Percentiles rank a stretch among this genome's conserved stretches.
Conservation (phyloP, 257 asterid species). For the Solanum acaule region DNA sequence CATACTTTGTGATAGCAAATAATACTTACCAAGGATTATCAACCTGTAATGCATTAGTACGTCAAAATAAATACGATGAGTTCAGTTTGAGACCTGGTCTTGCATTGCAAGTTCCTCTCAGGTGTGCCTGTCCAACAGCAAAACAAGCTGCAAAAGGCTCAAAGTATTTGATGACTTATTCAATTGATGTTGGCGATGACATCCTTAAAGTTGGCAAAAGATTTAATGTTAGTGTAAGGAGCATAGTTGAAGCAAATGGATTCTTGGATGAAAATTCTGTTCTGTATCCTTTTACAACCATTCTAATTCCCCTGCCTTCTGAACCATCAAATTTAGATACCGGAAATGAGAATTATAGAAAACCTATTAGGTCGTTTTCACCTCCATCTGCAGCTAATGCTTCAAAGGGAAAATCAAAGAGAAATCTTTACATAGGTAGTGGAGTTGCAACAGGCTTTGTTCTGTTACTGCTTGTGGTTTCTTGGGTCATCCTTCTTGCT, state of each 20-base stretch:
- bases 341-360: neutral
- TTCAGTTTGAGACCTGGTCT: constrained; percentile 8
- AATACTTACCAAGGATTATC: constrained; percentile 43
- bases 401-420: constrained; percentile 9
- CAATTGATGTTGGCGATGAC: constrained; percentile 23
- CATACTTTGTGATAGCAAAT: constrained; percentile 37
- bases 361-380: neutral
- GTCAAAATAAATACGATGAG: constrained; percentile 5
- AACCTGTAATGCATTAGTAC: constrained; percentile 22
- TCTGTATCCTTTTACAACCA: constrained; percentile 34
- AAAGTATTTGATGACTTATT: constrained; percentile 33
- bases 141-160: constrained; percentile 21
- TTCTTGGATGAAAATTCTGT: constrained; percentile 9
- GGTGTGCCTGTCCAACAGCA: constrained; percentile 45
- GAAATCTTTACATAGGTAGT: constrained; percentile 3
- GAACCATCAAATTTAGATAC: constrained; percentile 21
- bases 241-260: constrained; percentile 29
- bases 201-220: constrained; percentile 17
- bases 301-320: constrained; percentile 27
- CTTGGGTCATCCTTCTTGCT: constrained; percentile 4
- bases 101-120: constrained; percentile 37
- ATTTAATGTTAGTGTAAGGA: constrained; percentile 19
- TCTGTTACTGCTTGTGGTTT: constrained; percentile 3
- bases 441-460: constrained; percentile 15
- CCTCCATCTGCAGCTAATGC: neutral